A percentile compares a stretch with the other conserved stretches of the same genome.
Conservation (phyloP, 129 eudicot species). For the Logfia minima region DNA sequence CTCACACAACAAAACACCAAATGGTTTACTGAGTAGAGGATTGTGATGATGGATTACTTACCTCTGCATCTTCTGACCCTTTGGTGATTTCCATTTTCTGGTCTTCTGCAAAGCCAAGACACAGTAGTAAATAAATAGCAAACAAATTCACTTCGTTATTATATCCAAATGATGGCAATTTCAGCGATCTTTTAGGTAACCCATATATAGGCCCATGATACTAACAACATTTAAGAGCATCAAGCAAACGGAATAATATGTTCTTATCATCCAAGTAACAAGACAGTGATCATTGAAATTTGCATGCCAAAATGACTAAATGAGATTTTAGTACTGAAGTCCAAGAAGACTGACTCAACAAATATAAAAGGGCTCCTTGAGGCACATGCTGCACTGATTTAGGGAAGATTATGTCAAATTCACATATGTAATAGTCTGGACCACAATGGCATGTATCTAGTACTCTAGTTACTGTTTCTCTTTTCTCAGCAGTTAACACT, state of each 20-base stretch:
- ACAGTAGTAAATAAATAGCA: slow-evolving; percentile 8
- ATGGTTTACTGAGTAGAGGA: background rate
- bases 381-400: background rate
- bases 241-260: background rate
- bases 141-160: background rate
- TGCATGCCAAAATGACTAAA: background rate
- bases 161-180: background rate
- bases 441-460: background rate
- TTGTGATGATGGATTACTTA: background rate
- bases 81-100: slow-evolving; percentile 47
- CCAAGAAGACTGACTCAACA: background rate
- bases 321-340: background rate
- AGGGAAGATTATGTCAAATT: background rate
- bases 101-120: slow-evolving; percentile 40
- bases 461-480: slow-evolving; percentile 11
- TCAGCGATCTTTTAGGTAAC: background rate
- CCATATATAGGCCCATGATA: background rate
- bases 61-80: slow-evolving; percentile 43
- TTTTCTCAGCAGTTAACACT: background rate
- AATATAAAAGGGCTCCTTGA: background rate
- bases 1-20: background rate
- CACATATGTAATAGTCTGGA: background rate
- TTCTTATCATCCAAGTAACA: background rate
- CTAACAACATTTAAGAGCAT: background rate
- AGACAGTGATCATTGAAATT: background rate